phyloP scores from a whole-genome alignment of 192 early-diverging fungal genomes.

The Jimgerdemannia flammicorona region DNA sequence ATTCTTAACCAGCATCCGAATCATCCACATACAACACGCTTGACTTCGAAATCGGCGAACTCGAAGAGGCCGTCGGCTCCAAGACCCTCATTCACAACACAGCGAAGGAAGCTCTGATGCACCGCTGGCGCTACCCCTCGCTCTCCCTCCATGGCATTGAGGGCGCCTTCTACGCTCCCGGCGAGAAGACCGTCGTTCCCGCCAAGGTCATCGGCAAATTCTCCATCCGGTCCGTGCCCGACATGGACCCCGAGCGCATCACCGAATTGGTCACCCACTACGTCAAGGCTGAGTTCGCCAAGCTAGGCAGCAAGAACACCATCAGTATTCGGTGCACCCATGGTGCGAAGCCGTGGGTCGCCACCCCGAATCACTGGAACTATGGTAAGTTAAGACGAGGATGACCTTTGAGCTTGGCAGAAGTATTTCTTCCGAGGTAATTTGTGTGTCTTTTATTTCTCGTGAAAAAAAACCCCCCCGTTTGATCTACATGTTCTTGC shows the following conservation, averaged over 20 bases:
- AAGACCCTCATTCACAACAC: conserved; percentile 74
- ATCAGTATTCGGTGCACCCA: conserved; percentile 72
- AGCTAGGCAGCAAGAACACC: conserved; percentile 87
- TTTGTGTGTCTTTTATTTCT: not conserved
- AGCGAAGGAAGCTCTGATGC: conserved; percentile 80
- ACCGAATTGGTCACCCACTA: conserved; percentile 69
- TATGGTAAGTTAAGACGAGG: conserved; percentile 52
- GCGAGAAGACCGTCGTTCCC: conserved; percentile 97
- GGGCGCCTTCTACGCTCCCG: conserved; percentile 91
- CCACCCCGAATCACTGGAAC: conserved; percentile 89
- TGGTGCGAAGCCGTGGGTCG: conserved; percentile 89
- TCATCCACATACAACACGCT: conserved; percentile 76
- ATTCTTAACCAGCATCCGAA: conserved; percentile 35
- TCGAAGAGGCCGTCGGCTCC: conserved; percentile 72
- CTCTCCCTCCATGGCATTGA: conserved; percentile 98
- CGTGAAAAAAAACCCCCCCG: not conserved
- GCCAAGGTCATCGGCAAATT: conserved; percentile 96
- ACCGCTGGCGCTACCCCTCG: conserved; percentile 94
- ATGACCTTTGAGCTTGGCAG: no score
- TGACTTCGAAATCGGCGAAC: conserved; percentile 77
- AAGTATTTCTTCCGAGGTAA: no score
- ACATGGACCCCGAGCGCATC: conserved; percentile 86
- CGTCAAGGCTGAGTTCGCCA: conserved; percentile 81
- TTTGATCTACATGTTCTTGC: not conserved
- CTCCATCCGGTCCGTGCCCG: conserved; percentile 93